Percentiles rank a stretch among this genome's conserved stretches.
phyloP scores from a whole-genome alignment of 2,329 filamentous ascomycete species.

The Monilinia aucupariae region DNA sequence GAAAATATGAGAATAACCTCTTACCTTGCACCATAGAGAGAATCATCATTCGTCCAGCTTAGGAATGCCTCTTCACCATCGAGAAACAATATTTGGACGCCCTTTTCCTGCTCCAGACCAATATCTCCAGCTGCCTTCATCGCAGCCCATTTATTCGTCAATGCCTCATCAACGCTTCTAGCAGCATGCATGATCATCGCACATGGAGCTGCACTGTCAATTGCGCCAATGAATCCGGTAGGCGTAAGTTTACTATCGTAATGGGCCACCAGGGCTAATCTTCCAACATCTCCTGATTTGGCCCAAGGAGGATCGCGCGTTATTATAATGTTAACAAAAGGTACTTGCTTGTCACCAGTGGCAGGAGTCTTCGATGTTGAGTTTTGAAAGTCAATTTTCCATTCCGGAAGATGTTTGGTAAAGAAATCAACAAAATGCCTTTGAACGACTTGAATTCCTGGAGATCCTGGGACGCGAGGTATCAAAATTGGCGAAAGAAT shows the following conservation, averaged over 20 bases:
- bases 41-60: slow-evolving; percentile 73
- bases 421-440: slow-evolving; percentile 85
- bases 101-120: slow-evolving; percentile 67
- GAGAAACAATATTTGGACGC: slow-evolving; percentile 82
- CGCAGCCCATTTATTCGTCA: slow-evolving; percentile 75
- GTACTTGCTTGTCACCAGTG: slow-evolving; percentile 63
- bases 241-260: slow-evolving; percentile 83
- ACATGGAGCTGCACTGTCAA: slow-evolving; percentile 88
- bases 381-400: slow-evolving; percentile 81
- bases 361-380: slow-evolving; percentile 79
- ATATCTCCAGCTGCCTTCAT: slow-evolving; percentile 57
- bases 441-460: slow-evolving; percentile 66
- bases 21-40: slow-evolving; percentile 79
- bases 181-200: slow-evolving; percentile 88
- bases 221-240: slow-evolving; percentile 85
- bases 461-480: slow-evolving; percentile 81
- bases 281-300: slow-evolving; percentile 64
- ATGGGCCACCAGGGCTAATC: slow-evolving; percentile 85
- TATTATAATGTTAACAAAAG: slow-evolving; percentile 83
- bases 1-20: slow-evolving; percentile 20
- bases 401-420: slow-evolving; percentile 63
- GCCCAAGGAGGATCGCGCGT: slow-evolving; percentile 84
- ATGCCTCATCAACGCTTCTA: slow-evolving; percentile 68
- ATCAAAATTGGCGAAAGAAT: slow-evolving; percentile 83
- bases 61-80: slow-evolving; percentile 94